phyloP scores from a whole-genome alignment of 2,329 filamentous ascomycete species.

The Apiospora malaysiana region DNA sequence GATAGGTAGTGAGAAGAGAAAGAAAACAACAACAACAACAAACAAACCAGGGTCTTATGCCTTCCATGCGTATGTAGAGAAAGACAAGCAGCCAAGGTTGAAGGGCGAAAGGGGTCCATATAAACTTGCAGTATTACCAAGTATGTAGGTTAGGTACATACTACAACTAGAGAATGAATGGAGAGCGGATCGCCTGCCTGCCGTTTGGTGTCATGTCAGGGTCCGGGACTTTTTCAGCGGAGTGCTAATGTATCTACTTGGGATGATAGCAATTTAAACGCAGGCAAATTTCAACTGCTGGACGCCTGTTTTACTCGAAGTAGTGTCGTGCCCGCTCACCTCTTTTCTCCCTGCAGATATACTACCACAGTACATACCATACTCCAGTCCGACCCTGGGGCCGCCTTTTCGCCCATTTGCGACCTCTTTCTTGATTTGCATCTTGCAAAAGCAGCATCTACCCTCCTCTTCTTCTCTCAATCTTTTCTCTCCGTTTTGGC shows the following conservation, averaged over 20 bases:
- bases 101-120: background rate
- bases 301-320: slow-evolving; percentile 11
- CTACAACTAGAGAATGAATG: background rate
- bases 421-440: background rate
- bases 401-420: background rate
- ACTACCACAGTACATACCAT: too few relatives aligned
- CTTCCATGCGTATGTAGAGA: background rate
- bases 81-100: background rate
- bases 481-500: background rate
- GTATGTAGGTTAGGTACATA: too few relatives aligned
- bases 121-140: background rate
- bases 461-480: background rate
- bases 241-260: slow-evolving; percentile 15
- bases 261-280: slow-evolving; percentile 17
- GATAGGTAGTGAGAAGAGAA: too few relatives aligned
- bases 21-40: background rate
- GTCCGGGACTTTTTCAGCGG: slow-evolving; percentile 11
- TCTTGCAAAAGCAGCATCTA: slow-evolving; percentile 13
- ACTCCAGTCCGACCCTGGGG: background rate
- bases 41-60: slow-evolving; percentile 6
- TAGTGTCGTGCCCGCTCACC: slow-evolving; percentile 17
- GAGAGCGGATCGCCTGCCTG: slow-evolving; percentile 4
- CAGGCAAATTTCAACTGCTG: slow-evolving; percentile 4
- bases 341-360: background rate
- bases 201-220: slow-evolving; percentile 9